Conservation (phyloP, 129 eudicot genomes). For the Deinandra increscens region DNA sequence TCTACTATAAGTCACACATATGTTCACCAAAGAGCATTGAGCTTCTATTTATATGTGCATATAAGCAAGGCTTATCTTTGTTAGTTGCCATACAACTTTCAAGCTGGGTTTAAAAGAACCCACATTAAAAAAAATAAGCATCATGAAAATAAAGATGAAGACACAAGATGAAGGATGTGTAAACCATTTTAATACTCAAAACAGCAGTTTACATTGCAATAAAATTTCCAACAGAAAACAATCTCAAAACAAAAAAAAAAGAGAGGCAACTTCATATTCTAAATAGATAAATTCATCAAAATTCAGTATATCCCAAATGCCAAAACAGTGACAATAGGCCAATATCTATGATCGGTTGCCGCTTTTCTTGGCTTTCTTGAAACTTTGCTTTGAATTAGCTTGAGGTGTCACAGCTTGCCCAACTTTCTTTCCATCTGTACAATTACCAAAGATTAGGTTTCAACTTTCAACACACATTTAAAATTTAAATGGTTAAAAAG, state of each 20-base stretch:
- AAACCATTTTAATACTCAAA: background rate
- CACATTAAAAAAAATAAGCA: no score
- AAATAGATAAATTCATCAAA: background rate
- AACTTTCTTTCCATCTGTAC: slow-evolving; percentile 42
- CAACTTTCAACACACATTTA: background rate
- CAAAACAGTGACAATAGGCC: background rate
- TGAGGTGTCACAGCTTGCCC: slow-evolving; percentile 42
- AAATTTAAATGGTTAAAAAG: no score
- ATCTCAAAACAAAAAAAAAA: background rate
- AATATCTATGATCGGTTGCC: slow-evolving; percentile 26
- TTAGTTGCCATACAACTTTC: no score
- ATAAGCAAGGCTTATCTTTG: no score
- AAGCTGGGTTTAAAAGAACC: no score
- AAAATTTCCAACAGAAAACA: background rate
- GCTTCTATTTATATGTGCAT: no score
- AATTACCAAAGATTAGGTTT: background rate
- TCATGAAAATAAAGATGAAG: no score
- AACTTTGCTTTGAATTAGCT: slow-evolving; percentile 33
- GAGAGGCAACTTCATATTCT: no score
- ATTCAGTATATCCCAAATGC: background rate
- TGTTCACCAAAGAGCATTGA: no score
- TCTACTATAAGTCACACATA: no score
- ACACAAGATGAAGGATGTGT: no score
- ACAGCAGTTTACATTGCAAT: background rate
- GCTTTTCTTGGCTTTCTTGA: slow-evolving; percentile 32